Conservation (phyloP, 768 basidiomycete species). For the Boletus pseudopeckii region DNA sequence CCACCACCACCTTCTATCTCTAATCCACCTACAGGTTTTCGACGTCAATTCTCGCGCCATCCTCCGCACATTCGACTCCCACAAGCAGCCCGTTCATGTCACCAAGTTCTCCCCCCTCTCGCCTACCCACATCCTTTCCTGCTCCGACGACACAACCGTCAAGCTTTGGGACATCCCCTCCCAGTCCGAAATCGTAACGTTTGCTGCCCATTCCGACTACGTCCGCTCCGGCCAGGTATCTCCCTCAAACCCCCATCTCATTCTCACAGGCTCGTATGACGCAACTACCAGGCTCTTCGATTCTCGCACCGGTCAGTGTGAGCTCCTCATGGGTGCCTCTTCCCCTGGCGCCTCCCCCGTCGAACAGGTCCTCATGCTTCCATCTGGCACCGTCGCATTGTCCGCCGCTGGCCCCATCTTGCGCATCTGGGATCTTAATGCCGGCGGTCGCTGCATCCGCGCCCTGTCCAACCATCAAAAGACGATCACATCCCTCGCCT, state of each 20-base stretch:
- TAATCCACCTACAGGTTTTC: slow-evolving; percentile 59
- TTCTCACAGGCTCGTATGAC: slow-evolving; percentile 95
- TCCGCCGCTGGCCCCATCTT: slow-evolving; percentile 91
- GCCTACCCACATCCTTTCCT: slow-evolving; percentile 85
- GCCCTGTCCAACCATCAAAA: slow-evolving; percentile 98
- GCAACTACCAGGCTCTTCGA: slow-evolving; percentile 88
- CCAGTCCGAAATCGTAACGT: slow-evolving; percentile 72
- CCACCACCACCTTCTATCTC: background rate
- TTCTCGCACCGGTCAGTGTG: slow-evolving; percentile 74
- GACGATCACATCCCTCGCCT: slow-evolving; percentile 86
- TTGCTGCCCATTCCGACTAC: slow-evolving; percentile 89
- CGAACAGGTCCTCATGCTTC: slow-evolving; percentile 91
- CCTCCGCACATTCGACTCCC: slow-evolving; percentile 85
- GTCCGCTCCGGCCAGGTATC: slow-evolving; percentile 91
- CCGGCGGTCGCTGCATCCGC: slow-evolving; percentile 82
- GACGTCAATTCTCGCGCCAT: slow-evolving; percentile 93
- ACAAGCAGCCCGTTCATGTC: slow-evolving; percentile 96
- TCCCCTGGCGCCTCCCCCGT: slow-evolving; percentile 52
- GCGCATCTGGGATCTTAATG: slow-evolving; percentile 92
- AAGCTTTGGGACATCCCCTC: slow-evolving; percentile 95
- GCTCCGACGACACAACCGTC: slow-evolving; percentile 94
- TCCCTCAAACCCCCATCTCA: slow-evolving; percentile 72
- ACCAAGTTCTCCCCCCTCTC: slow-evolving; percentile 83
- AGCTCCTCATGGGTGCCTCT: slow-evolving; percentile 69
- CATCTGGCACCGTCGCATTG: slow-evolving; percentile 80